A percentile compares a stretch with the other conserved stretches of the same genome.
These are phyloP conservation scores for Psilocybe sp. DNA, from an alignment of 768 basidiomycete species.

Conservation along the genomic window DNA sequence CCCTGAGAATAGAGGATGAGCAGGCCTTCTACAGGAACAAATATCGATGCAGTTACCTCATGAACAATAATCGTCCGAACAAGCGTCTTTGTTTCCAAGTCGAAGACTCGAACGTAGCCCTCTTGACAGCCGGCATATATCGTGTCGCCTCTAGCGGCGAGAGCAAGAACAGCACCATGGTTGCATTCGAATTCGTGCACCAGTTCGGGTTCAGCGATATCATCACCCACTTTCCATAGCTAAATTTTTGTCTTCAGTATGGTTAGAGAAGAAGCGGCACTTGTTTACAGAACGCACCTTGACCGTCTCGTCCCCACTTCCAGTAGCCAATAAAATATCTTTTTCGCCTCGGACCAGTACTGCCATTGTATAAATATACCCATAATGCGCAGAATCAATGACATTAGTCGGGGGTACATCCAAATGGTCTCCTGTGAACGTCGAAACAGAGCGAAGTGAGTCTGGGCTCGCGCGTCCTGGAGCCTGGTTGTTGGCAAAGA, in stretches of 20 bases:
- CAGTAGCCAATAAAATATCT: slow-evolving; percentile 63
- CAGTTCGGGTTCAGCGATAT: slow-evolving; percentile 40
- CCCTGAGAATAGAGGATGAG: slow-evolving; percentile 37
- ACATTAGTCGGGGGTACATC: slow-evolving; percentile 68
- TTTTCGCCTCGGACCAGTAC: slow-evolving; percentile 25
- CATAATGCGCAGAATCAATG: slow-evolving; percentile 88
- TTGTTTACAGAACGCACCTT: slow-evolving; percentile 47
- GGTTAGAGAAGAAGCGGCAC: neutral
- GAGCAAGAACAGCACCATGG: slow-evolving; percentile 80
- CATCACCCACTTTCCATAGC: slow-evolving; percentile 65
- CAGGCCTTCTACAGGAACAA: neutral
- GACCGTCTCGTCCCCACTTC: slow-evolving; percentile 88
- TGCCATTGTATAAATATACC: slow-evolving; percentile 87
- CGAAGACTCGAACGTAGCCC: slow-evolving; percentile 88
- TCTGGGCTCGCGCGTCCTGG: slow-evolving; percentile 29
- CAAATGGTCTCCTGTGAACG: slow-evolving; percentile 37
- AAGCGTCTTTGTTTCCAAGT: slow-evolving; percentile 84
- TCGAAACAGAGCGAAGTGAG: slow-evolving; percentile 24
- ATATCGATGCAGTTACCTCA: slow-evolving; percentile 45
- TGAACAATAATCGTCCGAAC: slow-evolving; percentile 86
- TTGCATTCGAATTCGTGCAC: slow-evolving; percentile 68
- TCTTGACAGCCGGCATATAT: slow-evolving; percentile 94
- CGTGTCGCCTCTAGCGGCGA: slow-evolving; percentile 72
- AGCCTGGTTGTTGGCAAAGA: slow-evolving; percentile 54
- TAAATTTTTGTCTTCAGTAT: slow-evolving; percentile 19